A percentile compares a stretch with the other conserved stretches of the same genome.
Conservation (phyloP, 2,329 filamentous ascomycete genomes). For the Trichoderma sp. region DNA sequence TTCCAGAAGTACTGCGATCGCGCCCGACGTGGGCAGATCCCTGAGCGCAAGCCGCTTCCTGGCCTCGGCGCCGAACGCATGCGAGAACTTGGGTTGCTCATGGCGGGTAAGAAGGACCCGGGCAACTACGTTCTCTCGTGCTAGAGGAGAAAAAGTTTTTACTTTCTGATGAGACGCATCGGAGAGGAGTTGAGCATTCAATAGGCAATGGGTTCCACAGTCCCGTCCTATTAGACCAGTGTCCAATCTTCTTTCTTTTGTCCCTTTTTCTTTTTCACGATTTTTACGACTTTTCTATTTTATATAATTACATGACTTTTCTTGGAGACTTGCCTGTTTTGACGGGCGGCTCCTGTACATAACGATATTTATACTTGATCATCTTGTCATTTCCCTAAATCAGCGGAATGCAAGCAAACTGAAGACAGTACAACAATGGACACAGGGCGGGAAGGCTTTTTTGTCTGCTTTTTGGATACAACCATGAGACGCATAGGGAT, state of each 20-base stretch:
- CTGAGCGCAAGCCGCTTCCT: constrained; percentile 68
- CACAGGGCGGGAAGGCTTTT: constrained; percentile 10
- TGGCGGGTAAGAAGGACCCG: constrained; percentile 76
- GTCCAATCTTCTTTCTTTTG: constrained; percentile 6
- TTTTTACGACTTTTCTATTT: constrained; percentile 12
- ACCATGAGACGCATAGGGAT: constrained; percentile 28
- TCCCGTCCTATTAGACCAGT: constrained; percentile 14
- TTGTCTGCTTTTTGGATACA: constrained; percentile 32
- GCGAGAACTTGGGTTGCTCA: constrained; percentile 76
- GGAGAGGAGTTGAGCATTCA: constrained; percentile 13
- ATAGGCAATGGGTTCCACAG: constrained; percentile 21
- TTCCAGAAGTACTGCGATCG: constrained; percentile 87
- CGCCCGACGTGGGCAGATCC: constrained; percentile 66
- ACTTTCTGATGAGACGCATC: background rate
- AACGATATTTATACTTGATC: constrained; percentile 8
- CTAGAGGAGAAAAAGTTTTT: constrained; percentile 44
- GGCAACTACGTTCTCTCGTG: constrained; percentile 78
- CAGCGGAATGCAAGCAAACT: constrained; percentile 21
- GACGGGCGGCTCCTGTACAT: constrained; percentile 21
- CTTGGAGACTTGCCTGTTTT: background rate
- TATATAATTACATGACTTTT: constrained; percentile 19
- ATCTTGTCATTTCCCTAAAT: constrained; percentile 5
- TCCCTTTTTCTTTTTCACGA: background rate
- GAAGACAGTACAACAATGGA: constrained; percentile 8
- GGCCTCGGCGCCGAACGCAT: constrained; percentile 92